Evolutionary conservation across 495 filamentous ascomycete species (phyloP).

Genomic region (Penicillium coffeae): DNA sequence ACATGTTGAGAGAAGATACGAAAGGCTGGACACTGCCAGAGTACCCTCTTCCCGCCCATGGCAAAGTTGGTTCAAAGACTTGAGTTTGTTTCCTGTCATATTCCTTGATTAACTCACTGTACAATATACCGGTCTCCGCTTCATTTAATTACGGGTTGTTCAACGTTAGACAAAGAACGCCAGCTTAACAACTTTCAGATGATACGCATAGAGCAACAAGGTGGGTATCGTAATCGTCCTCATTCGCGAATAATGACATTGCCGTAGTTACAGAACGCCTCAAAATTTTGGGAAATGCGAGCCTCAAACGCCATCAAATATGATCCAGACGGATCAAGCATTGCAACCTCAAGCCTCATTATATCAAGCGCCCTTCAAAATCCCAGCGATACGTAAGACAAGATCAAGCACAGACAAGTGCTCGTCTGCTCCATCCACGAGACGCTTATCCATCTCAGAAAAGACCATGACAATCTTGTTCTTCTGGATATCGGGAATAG

Average conservation of each 20-base stretch:
- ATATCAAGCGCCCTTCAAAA: conserved; percentile 48
- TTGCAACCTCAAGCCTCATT: neutral
- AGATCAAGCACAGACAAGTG: conserved; percentile 87
- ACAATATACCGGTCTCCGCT: neutral
- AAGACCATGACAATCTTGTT: conserved; percentile 86
- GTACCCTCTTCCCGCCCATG: neutral
- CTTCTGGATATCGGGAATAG: conserved; percentile 78
- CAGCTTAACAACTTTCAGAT: too few relatives aligned
- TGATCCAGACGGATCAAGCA: neutral
- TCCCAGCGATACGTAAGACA: conserved; percentile 70
- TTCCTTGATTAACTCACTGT: neutral
- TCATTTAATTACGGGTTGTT: neutral
- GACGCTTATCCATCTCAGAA: conserved; percentile 86
- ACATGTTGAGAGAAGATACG: too few relatives aligned
- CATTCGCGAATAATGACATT: conserved; percentile 12
- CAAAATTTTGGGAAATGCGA: conserved; percentile 1
- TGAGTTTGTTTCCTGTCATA: too few relatives aligned
- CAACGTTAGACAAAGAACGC: too few relatives aligned
- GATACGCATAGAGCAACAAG: too few relatives aligned
- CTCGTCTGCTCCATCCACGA: conserved; percentile 98
- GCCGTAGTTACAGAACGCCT: conserved; percentile 23
- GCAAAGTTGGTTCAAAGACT: too few relatives aligned
- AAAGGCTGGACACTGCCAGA: neutral
- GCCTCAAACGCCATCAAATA: conserved; percentile 15
- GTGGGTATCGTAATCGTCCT: conserved; percentile 26